Conservation (phyloP, 805 yeast genomes). For the Wickerhamiella occidentalis region DNA sequence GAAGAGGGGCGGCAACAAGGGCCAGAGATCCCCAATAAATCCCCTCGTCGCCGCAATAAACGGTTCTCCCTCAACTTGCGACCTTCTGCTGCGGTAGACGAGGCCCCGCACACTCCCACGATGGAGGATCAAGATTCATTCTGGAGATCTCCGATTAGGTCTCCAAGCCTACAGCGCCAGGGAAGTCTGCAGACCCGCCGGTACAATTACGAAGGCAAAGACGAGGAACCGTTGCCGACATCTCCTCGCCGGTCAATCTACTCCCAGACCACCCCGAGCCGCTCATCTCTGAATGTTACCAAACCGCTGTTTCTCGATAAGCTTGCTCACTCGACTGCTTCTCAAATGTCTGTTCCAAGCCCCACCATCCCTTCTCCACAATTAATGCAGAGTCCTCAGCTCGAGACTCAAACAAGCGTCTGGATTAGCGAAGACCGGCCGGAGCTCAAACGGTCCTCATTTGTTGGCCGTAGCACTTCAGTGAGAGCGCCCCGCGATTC, state of each 20-base stretch:
- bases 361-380: background rate
- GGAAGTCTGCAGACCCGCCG: conserved; percentile 7
- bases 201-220: background rate
- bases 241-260: conserved; percentile 5
- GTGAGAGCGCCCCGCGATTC: background rate
- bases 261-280: background rate
- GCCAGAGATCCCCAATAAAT: conserved; percentile 5
- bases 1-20: background rate
- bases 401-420: conserved; percentile 1
- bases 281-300: background rate
- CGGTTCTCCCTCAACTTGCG: background rate
- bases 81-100: background rate
- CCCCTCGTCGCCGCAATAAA: conserved; percentile 1
- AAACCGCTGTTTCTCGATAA: background rate
- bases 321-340: background rate
- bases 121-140: background rate
- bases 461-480: conserved; percentile 6
- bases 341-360: background rate
- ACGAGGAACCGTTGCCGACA: background rate
- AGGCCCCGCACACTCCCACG: background rate
- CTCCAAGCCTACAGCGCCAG: conserved; percentile 1
- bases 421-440: conserved; percentile 9
- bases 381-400: conserved; percentile 6
- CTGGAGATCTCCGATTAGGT: background rate
- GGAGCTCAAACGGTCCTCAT: conserved; percentile 3